These are phyloP conservation scores for Vigna nakashimae DNA, from an alignment of 306 rosid species.

Conservation along the genomic window DNA sequence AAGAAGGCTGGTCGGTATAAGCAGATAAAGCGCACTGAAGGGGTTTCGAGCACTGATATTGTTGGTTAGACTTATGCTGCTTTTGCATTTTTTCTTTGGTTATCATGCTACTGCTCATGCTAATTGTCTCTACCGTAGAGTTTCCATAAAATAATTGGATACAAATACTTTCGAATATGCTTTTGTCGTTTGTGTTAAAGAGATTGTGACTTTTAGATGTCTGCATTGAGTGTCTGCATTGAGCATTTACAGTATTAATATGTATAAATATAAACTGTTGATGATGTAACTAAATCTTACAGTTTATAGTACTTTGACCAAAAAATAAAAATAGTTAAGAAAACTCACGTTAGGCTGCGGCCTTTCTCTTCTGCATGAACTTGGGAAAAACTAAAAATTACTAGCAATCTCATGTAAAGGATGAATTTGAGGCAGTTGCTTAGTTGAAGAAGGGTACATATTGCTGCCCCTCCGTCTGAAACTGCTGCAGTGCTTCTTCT, in stretches of 20 bases:
- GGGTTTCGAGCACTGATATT: slow-evolving; percentile 97
- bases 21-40: slow-evolving; percentile 98
- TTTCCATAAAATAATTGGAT: slow-evolving; percentile 1
- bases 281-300: background rate
- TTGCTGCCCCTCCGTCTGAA: background rate
- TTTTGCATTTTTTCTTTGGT: slow-evolving; percentile 28
- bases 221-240: too few relatives aligned
- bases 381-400: background rate
- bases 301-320: background rate
- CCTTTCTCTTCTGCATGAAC: background rate
- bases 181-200: background rate
- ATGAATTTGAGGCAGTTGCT: background rate
- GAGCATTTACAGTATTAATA: too few relatives aligned
- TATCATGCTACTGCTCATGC: slow-evolving; percentile 5
- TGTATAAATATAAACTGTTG: too few relatives aligned
- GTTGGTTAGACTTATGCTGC: slow-evolving; percentile 69
- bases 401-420: background rate
- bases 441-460: background rate
- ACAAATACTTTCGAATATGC: slow-evolving; percentile 7
- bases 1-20: slow-evolving; percentile 95
- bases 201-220: too few relatives aligned
- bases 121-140: background rate
- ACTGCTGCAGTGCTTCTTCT: background rate
- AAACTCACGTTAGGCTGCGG: background rate
- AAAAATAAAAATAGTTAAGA: too few relatives aligned